Evolutionary conservation across 352 stramenopile genomes (phyloP).

Genomic region (Globisporangium orthogonon): DNA sequence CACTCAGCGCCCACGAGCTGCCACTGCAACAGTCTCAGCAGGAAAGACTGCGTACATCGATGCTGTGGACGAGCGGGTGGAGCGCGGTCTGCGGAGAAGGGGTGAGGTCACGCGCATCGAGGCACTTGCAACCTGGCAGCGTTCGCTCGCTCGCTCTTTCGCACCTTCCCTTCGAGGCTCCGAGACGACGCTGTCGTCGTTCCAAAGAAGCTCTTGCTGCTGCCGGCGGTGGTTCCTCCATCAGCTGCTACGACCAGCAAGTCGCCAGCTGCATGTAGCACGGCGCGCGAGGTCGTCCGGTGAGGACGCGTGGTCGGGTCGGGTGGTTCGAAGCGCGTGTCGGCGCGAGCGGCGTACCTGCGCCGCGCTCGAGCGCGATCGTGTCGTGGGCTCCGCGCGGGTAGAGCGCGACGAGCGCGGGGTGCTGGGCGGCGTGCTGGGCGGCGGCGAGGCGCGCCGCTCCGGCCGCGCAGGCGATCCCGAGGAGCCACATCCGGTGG

Average conservation of each 20-base stretch:
- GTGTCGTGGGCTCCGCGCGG: not conserved
- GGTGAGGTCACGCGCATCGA: not conserved
- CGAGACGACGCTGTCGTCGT: not conserved
- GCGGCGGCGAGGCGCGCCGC: not conserved
- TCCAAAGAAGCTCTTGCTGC: not conserved
- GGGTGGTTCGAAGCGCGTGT: too few relatives aligned
- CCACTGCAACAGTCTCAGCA: not conserved
- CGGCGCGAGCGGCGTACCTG: not conserved
- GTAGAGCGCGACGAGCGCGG: not conserved
- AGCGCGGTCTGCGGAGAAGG: conserved; percentile 4
- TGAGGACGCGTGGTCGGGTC: too few relatives aligned
- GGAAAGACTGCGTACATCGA: conserved; percentile 21
- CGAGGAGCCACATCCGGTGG: too few relatives aligned
- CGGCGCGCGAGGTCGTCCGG: not conserved
- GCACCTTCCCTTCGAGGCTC: not conserved
- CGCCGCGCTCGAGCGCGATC: not conserved
- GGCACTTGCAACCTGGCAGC: not conserved
- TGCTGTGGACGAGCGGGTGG: conserved; percentile 25
- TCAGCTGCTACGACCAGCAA: not conserved
- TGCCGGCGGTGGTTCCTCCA: too few relatives aligned
- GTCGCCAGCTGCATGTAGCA: not conserved
- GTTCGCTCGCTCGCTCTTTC: not conserved
- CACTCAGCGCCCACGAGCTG: not conserved
- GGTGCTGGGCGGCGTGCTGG: too few relatives aligned
- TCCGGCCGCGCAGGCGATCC: too few relatives aligned